These are phyloP conservation scores for Polyrhizophydium stewartii DNA, from an alignment of 371 early-diverging fungal species.

Conservation along the genomic window DNA sequence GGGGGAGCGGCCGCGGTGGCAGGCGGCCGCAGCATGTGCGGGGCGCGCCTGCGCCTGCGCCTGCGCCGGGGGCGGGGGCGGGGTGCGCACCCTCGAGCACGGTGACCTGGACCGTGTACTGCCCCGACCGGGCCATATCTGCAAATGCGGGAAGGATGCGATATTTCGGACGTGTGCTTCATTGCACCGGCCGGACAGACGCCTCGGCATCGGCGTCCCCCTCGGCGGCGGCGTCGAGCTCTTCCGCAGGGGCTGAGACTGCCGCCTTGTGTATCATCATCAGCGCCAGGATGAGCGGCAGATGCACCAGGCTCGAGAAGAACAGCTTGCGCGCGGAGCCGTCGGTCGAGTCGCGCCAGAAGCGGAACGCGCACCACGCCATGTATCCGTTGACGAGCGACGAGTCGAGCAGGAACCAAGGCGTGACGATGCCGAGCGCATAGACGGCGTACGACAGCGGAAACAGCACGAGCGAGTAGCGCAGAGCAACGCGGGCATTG, in stretches of 20 bases:
- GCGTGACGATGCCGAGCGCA: slow-evolving; percentile 68
- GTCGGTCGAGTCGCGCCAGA: slow-evolving; percentile 74
- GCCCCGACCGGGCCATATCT: slow-evolving; percentile 13
- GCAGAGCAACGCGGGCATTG: slow-evolving; percentile 81
- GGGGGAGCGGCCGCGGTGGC: neutral
- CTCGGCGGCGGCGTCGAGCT: too few relatives aligned
- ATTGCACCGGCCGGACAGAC: too few relatives aligned
- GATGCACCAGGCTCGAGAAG: slow-evolving; percentile 82
- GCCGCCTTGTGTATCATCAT: slow-evolving; percentile 83
- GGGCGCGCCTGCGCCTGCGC: too few relatives aligned
- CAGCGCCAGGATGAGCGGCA: slow-evolving; percentile 79
- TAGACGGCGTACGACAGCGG: slow-evolving; percentile 69
- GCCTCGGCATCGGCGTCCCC: too few relatives aligned
- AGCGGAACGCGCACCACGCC: slow-evolving; percentile 61
- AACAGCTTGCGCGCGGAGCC: slow-evolving; percentile 83
- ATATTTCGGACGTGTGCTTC: too few relatives aligned
- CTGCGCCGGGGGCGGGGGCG: too few relatives aligned
- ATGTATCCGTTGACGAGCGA: slow-evolving; percentile 70
- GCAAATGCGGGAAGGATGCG: too few relatives aligned
- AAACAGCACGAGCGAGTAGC: slow-evolving; percentile 81
- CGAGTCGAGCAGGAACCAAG: slow-evolving; percentile 77
- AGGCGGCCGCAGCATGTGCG: too few relatives aligned
- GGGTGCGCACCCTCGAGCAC: slow-evolving; percentile 29
- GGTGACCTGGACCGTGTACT: slow-evolving; percentile 33
- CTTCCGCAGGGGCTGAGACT: too few relatives aligned